These are phyloP conservation scores for Phytophthora rubi DNA, from an alignment of 352 stramenopile species.

Conservation along the genomic window DNA sequence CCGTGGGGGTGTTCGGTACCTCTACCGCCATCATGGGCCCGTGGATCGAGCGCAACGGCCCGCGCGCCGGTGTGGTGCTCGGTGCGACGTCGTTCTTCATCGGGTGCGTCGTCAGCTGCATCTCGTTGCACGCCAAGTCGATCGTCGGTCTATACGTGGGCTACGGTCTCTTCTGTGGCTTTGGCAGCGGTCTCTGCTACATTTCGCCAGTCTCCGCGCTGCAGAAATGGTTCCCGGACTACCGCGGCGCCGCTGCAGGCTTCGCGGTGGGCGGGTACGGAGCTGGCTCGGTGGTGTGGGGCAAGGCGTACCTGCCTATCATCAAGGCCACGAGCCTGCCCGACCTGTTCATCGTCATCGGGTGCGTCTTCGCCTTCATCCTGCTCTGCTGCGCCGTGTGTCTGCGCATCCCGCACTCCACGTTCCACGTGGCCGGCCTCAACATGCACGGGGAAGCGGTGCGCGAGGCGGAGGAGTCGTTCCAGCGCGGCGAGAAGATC, in stretches of 20 bases:
- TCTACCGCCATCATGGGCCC: slow-evolving; percentile 71
- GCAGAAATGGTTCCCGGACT: slow-evolving; percentile 85
- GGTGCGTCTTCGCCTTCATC: slow-evolving; percentile 44
- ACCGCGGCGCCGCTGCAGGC: slow-evolving; percentile 67
- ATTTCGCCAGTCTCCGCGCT: slow-evolving; percentile 78
- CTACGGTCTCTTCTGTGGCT: slow-evolving; percentile 71
- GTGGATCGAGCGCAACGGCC: slow-evolving; percentile 72
- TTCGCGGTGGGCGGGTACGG: slow-evolving; percentile 75
- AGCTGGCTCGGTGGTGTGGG: slow-evolving; percentile 67
- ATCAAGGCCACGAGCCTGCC: slow-evolving; percentile 55
- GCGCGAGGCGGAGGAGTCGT: slow-evolving; percentile 39
- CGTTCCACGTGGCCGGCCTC: slow-evolving; percentile 54
- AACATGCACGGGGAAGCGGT: slow-evolving; percentile 71
- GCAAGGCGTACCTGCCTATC: slow-evolving; percentile 68
- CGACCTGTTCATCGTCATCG: slow-evolving; percentile 59
- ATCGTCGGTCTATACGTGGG: slow-evolving; percentile 68
- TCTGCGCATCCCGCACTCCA: slow-evolving; percentile 53
- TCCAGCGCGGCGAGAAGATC: slow-evolving; percentile 46
- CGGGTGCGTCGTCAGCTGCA: slow-evolving; percentile 54
- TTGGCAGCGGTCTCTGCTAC: slow-evolving; percentile 75
- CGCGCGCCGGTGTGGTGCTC: slow-evolving; percentile 54
- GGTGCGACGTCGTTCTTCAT: slow-evolving; percentile 60
- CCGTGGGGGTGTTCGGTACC: slow-evolving; percentile 63
- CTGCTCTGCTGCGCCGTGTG: slow-evolving; percentile 52
- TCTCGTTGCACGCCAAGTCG: slow-evolving; percentile 53